Evolutionary conservation across 441 rosid species (phyloP).

Genomic region (Melastoma candidum): DNA sequence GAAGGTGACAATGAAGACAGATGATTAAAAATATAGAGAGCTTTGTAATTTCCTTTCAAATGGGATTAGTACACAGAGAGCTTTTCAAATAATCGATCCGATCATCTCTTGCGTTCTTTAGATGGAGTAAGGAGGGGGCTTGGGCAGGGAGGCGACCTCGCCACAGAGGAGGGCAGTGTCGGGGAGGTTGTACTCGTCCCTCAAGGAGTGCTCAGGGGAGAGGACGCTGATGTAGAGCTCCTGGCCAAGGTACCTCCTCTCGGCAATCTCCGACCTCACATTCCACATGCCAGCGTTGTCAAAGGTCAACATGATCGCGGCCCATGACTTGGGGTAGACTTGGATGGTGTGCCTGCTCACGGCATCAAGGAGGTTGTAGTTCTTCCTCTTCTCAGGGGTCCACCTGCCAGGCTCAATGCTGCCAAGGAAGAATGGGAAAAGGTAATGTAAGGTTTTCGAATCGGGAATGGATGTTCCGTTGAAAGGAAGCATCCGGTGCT

Average conservation of each 20-base stretch:
- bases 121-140: slow-evolving; percentile 46
- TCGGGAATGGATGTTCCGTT: no score
- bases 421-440: no score
- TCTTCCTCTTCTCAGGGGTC: slow-evolving; percentile 56
- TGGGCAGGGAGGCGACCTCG: slow-evolving; percentile 39
- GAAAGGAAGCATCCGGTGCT: no score
- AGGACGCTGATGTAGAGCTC: slow-evolving; percentile 50
- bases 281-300: slow-evolving; percentile 93
- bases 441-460: no score
- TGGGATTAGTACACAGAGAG: no score
- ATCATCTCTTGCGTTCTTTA: slow-evolving; percentile 1
- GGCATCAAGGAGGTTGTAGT: slow-evolving; percentile 67
- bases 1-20: no score
- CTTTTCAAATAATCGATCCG: no score
- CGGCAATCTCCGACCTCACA: slow-evolving; percentile 55
- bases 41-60: no score
- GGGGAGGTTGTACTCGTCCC: slow-evolving; percentile 68
- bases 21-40: no score
- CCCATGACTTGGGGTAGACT: slow-evolving; percentile 74
- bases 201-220: slow-evolving; percentile 51
- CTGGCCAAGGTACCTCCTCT: slow-evolving; percentile 57
- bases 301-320: slow-evolving; percentile 58
- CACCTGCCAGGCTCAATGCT: slow-evolving; percentile 49
- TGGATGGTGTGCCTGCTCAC: slow-evolving; percentile 77
- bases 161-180: slow-evolving; percentile 51